phyloP scores from a whole-genome alignment of 345 rosid genomes.

The Draba incana region DNA sequence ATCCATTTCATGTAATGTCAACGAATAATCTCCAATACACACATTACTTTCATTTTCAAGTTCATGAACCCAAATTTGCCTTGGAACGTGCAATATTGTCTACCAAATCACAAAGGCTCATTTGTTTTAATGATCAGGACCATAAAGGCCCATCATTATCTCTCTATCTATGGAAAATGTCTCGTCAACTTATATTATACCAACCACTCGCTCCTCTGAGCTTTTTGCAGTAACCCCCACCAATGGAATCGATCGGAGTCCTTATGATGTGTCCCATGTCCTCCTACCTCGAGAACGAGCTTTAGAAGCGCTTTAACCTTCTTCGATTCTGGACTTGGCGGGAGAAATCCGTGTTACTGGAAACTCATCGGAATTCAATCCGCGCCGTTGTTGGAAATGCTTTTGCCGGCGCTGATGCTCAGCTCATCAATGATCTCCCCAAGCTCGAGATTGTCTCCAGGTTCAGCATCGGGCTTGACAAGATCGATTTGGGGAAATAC shows the following conservation, averaged over 20 bases:
- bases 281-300: conserved; percentile 65
- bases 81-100: conserved; percentile 29
- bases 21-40: neutral
- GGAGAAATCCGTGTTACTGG: conserved; percentile 51
- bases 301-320: conserved; percentile 72
- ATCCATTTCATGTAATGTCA: conserved; percentile 21
- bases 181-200: neutral
- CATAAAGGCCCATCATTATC: conserved; percentile 11
- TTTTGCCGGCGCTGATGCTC: conserved; percentile 65
- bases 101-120: neutral
- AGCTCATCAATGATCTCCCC: conserved; percentile 65
- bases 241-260: conserved; percentile 80
- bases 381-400: conserved; percentile 79
- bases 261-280: conserved; percentile 71
- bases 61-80: conserved; percentile 3
- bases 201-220: conserved; percentile 8
- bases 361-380: conserved; percentile 50
- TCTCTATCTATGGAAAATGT: no score
- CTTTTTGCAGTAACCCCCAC: neutral
- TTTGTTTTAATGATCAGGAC: neutral
- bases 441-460: conserved; percentile 74
- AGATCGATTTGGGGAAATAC: conserved; percentile 78
- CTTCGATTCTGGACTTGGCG: conserved; percentile 52
- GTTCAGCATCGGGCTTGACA: conserved; percentile 82
- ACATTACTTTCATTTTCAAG: no score